These are phyloP conservation scores for Dictyostelium citrinum DNA, from an alignment of 78 protist genomes.

Conservation along the genomic window DNA sequence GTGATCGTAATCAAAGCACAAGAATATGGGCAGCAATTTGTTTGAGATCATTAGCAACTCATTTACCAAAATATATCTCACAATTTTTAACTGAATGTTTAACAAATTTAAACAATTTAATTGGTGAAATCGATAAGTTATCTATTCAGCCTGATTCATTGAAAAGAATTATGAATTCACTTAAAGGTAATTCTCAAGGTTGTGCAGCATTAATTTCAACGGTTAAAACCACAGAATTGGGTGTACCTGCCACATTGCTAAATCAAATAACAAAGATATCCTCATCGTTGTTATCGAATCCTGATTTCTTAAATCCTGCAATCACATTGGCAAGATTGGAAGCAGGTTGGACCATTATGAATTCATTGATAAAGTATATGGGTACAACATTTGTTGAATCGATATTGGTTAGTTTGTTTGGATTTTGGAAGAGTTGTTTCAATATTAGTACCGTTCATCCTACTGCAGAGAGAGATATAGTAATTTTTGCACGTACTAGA, in stretches of 20 bases:
- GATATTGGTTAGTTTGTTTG: not conserved
- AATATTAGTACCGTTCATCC: slow-evolving; percentile 65
- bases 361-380: slow-evolving; percentile 42
- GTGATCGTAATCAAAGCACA: slow-evolving; percentile 40
- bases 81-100: slow-evolving; percentile 13
- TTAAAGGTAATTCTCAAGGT: slow-evolving; percentile 56
- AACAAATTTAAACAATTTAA: not conserved
- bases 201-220: slow-evolving; percentile 44
- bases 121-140: slow-evolving; percentile 51
- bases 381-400: slow-evolving; percentile 13
- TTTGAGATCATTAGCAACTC: slow-evolving; percentile 40
- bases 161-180: slow-evolving; percentile 55
- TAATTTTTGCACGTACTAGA: slow-evolving; percentile 58
- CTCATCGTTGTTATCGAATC: slow-evolving; percentile 15
- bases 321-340: slow-evolving; percentile 49
- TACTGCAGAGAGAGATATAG: slow-evolving; percentile 59
- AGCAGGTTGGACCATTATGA: slow-evolving; percentile 78
- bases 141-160: slow-evolving; percentile 54
- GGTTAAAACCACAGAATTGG: slow-evolving; percentile 12
- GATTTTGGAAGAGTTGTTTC: slow-evolving; percentile 56
- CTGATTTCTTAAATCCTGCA: slow-evolving; percentile 47
- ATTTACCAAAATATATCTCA: slow-evolving; percentile 34
- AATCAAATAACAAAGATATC: slow-evolving; percentile 55
- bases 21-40: slow-evolving; percentile 50
- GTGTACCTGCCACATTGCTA: slow-evolving; percentile 45